Base-by-base conservation (phyloP, 108 stramenopile species). In the Cyclotella sp. region DNA sequence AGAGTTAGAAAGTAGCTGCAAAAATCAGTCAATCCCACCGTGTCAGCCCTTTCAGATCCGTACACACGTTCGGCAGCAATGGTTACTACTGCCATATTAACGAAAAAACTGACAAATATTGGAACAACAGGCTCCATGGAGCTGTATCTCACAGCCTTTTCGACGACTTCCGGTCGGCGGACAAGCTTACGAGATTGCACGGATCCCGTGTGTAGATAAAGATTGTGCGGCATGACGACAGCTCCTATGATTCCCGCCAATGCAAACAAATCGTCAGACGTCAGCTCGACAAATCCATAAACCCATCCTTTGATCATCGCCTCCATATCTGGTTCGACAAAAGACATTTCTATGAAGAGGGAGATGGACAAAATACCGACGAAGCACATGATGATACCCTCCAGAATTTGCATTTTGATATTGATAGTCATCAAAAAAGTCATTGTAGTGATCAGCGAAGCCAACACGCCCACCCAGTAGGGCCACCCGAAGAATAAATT, bases 211-310 rank as follows among this genome's bases (percentile, higher is more conserved):
- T 95, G 95, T 6, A 95, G 82, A 63, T 92, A 95, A 5, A 95
- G 68, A 68, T 94, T 95, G 75, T 95, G 95, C 0, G 95, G 95
- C 95, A 95, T 95, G 73, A 93, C 90, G 9, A 95, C 92, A 0
- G 89, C 85, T 51, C 91, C 91, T 19, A 94, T 40, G 44, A 94
- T 90, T 13, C 93, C 92, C 0, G 93, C 81, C 5, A 89, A 84
- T 18, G 78, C 59, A 42, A 89, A 87, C 30, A 89, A 53, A 71
- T 89, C 89, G 68, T 85, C 67, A 34, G 52, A 22, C 67, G 76
- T 78, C 34, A 86, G 63, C 65, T 90, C 78, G 45, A 85, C 68
- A 63, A 87, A 86, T n/a, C 47, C 47, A 49, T n/a, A 16, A 9
- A n/a, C 47, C 47, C 47, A 49, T n/a, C 47, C 47, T 49, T 49